These are phyloP conservation scores for Starmerella potacharoeniae DNA, from an alignment of 805 yeast genomes.

Conservation along the genomic window DNA sequence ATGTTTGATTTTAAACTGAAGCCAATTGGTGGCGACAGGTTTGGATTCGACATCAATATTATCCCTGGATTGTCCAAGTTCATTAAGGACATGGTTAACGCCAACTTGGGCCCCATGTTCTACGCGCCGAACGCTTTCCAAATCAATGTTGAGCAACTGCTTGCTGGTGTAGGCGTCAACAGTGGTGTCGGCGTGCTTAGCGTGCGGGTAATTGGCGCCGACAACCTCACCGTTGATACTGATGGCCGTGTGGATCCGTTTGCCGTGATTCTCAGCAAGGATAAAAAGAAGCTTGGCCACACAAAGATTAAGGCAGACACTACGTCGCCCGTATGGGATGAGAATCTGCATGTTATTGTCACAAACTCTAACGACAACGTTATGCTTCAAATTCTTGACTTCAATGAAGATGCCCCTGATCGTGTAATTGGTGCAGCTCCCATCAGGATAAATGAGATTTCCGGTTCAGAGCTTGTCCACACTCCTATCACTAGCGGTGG, in stretches of 20 bases:
- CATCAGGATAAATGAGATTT: constrained; percentile 55
- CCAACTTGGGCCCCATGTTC: constrained; percentile 79
- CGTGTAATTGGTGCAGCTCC: constrained; percentile 67
- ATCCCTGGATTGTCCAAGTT: constrained; percentile 80
- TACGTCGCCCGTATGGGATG: constrained; percentile 70
- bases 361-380: constrained; percentile 74
- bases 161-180: constrained; percentile 69
- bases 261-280: constrained; percentile 51
- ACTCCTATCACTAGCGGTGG: constrained; percentile 67
- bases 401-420: constrained; percentile 67
- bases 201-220: constrained; percentile 55
- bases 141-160: constrained; percentile 77
- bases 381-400: constrained; percentile 58
- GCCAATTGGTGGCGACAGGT: constrained; percentile 68
- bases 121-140: constrained; percentile 88
- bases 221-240: constrained; percentile 51
- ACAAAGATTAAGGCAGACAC: constrained; percentile 62
- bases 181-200: constrained; percentile 81
- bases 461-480: constrained; percentile 37
- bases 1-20: constrained; percentile 72
- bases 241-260: constrained; percentile 89
- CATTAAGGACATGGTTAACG: constrained; percentile 72
- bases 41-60: constrained; percentile 72
- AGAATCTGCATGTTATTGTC: constrained; percentile 59
- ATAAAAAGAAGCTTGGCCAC: constrained; percentile 43